phyloP scores from a whole-genome alignment of 1,284 basidiomycete species.

The Leccinum angustisporum region DNA sequence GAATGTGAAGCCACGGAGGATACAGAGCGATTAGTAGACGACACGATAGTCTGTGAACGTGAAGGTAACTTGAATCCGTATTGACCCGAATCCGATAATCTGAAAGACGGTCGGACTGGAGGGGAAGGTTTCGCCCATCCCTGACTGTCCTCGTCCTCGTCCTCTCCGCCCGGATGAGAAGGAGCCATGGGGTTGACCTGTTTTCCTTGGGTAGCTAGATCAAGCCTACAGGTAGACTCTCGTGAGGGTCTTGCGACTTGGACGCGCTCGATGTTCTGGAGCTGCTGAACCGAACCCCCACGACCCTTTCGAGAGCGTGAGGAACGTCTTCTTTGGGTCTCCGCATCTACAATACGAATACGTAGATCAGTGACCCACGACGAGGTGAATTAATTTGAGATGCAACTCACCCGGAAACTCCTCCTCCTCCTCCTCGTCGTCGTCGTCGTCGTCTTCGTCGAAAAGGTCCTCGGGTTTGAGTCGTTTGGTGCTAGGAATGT shows the following conservation, averaged over 20 bases:
- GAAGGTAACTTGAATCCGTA: not conserved
- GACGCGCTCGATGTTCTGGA: not conserved
- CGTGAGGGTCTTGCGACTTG: not conserved
- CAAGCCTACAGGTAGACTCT: not conserved
- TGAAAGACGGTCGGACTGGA: not conserved
- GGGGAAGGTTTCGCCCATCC: not conserved
- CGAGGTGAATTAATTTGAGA: not conserved
- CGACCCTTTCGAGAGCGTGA: not conserved
- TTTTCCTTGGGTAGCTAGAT: not conserved
- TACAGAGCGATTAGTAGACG: not conserved
- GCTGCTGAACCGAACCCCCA: not conserved
- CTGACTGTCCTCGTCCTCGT: not conserved
- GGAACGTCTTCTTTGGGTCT: not conserved
- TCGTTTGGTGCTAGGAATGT: not conserved
- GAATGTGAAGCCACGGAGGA: not conserved
- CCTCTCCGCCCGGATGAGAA: not conserved
- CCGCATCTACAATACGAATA: not conserved
- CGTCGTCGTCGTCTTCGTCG: not conserved
- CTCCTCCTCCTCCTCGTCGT: not conserved
- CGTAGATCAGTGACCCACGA: not conserved
- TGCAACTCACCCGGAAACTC: not conserved
- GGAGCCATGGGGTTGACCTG: not conserved
- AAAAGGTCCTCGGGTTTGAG: not conserved
- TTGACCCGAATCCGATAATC: not conserved
- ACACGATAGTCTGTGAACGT: not conserved